A percentile compares a stretch with the other conserved stretches of the same genome.
These are phyloP conservation scores for Dendrobium officinale DNA, from an alignment of 106 monocot genomes.

Conservation along the genomic window DNA sequence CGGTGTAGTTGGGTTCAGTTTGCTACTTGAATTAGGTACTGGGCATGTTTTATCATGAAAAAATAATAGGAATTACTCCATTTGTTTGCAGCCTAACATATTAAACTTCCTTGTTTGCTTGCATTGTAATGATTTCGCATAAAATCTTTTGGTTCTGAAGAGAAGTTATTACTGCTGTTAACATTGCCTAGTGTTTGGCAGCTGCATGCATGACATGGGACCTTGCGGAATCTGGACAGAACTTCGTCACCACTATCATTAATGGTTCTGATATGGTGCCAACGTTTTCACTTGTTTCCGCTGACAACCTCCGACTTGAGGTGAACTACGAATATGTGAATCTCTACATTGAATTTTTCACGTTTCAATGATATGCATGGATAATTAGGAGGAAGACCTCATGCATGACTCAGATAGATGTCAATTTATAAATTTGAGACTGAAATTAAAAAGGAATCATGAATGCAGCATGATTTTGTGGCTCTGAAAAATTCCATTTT, in stretches of 20 bases:
- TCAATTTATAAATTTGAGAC: too few relatives aligned
- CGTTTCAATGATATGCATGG: not conserved
- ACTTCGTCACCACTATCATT: conserved; percentile 52
- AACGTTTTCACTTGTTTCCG: conserved; percentile 61
- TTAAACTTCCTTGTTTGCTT: not conserved
- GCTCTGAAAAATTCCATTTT: too few relatives aligned
- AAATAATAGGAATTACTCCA: not conserved
- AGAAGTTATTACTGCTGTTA: not conserved
- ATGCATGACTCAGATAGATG: too few relatives aligned
- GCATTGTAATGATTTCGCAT: not conserved
- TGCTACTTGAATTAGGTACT: not conserved
- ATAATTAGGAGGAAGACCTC: not conserved
- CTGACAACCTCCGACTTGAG: conserved; percentile 68
- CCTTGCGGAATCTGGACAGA: conserved; percentile 68
- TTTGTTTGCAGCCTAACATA: not conserved
- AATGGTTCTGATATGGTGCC: conserved; percentile 73
- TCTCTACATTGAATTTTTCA: not conserved
- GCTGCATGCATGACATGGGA: conserved; percentile 93
- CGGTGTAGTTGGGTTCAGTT: too few relatives aligned
- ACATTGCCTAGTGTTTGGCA: conserved; percentile 11
- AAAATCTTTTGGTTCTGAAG: not conserved
- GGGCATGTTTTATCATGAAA: not conserved
- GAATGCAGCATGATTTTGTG: too few relatives aligned
- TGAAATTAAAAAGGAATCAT: too few relatives aligned
- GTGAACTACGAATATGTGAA: conserved; percentile 16